Base-by-base conservation (phyloP, 2,329 filamentous ascomycete genomes). In the Trichoderma pleuroti region DNA sequence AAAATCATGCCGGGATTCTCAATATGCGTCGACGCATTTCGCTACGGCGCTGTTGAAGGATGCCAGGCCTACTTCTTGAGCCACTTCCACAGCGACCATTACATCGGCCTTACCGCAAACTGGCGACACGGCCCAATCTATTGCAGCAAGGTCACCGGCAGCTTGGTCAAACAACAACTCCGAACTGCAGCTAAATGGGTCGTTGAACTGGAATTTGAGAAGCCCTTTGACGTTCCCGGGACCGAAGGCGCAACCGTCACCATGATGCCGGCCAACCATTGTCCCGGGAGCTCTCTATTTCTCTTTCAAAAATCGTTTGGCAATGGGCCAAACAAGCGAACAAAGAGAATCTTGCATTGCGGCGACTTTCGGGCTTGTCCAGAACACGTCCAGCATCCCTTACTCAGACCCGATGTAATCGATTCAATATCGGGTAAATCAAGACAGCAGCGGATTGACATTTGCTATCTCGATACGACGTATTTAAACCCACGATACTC, bases 41-140 rank as follows among this genome's bases (percentile, higher is more conserved):
- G 95, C 24, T 99, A 98, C 77, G 96, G 96, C 2, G 93, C 94
- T 5, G 93, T 99, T 0, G 87, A 97, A 77, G 94, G 93, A 0
- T 97, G 94, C 79, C 91, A 92, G 68, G 96, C 95, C 1, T 99
- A 99, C 78, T 99, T 99, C 75, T 86, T 99, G 12, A 98, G 94
- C 76, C 96, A 99, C 78, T 99, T 98, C 75, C 96, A 99, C 80
- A 98, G 94, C 76, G 96, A 99, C 78, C 96, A 99, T 78, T 99
- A 99, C 76, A 90, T 98, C 39, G 96, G 96, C 2, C 83, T 99
- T 12, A 96, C 93, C 12, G 90, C 92, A 9, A 93, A 86, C 36
- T 99, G 96, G 96, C 89, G 85, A 49, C 94, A 99, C 78, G 96
- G 96, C 0, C 95, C 94, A 0, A 98, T 99, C 62, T 99, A 97